These are phyloP conservation scores for Telopea speciosissima DNA, from an alignment of 177 flowering plant genomes.

Conservation along the genomic window DNA sequence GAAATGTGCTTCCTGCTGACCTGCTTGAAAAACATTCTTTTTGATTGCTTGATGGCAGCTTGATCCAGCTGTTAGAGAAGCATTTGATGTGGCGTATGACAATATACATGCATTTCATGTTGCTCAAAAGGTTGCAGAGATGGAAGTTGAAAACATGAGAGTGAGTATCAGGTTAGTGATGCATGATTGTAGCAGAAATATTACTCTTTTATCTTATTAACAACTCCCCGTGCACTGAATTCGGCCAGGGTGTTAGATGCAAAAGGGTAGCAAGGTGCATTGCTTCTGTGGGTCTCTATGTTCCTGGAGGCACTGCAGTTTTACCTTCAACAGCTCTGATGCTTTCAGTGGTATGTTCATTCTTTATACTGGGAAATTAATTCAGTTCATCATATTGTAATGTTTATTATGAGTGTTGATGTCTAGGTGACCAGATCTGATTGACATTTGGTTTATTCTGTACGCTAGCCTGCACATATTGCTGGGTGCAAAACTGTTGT, in stretches of 20 bases:
- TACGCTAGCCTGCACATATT: conserved; percentile 87
- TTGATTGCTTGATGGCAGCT: conserved; percentile 41
- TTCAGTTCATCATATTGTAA: conserved; percentile 6
- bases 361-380: not conserved
- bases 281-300: conserved; percentile 92
- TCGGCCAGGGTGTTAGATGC: conserved; percentile 81
- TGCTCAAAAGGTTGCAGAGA: conserved; percentile 72
- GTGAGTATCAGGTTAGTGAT: conserved; percentile 32
- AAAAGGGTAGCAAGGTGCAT: conserved; percentile 89
- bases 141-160: conserved; percentile 79
- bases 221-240: not conserved
- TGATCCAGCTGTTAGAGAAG: conserved; percentile 62
- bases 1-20: not conserved
- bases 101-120: conserved; percentile 92
- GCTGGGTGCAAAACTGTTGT: conserved; percentile 93
- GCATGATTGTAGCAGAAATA: not conserved
- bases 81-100: conserved; percentile 91
- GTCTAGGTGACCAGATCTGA: conserved; percentile 12
- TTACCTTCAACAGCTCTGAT: conserved; percentile 96
- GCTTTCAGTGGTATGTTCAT: conserved; percentile 79
- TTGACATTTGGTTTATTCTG: conserved; percentile 29
- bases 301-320: conserved; percentile 99
- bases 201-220: conserved; percentile 6
- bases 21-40: not conserved
- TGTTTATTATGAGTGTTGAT: conserved; percentile 4